Conservation (phyloP, 1,139 yeast genomes). For the Magnusiomyces suaveolens region DNA sequence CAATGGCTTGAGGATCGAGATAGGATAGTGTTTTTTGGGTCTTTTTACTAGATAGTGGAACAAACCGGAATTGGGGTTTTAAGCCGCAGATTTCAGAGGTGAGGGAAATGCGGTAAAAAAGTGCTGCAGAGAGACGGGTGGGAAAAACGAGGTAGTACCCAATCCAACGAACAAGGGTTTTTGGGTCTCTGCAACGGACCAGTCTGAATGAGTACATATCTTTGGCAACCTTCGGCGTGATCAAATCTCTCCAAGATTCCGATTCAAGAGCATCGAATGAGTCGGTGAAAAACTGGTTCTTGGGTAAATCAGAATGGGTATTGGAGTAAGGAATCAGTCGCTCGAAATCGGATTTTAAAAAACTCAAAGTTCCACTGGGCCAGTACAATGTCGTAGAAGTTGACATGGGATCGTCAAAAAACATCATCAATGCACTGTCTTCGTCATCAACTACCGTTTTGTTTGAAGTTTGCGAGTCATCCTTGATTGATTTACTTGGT, state of each 20-base stretch:
- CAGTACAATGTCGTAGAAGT: slow-evolving; percentile 27
- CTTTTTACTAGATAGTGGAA: neutral
- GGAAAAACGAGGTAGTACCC: slow-evolving; percentile 47
- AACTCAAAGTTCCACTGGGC: slow-evolving; percentile 28
- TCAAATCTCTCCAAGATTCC: neutral
- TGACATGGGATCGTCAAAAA: neutral
- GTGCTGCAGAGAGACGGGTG: slow-evolving; percentile 40
- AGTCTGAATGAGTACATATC: slow-evolving; percentile 19
- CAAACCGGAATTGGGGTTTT: neutral
- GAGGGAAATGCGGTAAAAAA: slow-evolving; percentile 29
- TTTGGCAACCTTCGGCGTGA: neutral
- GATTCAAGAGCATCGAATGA: neutral
- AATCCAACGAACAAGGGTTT: slow-evolving; percentile 37
- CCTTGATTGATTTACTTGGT: neutral
- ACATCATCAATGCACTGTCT: neutral
- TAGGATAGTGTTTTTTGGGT: neutral
- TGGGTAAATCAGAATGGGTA: neutral
- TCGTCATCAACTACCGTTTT: neutral
- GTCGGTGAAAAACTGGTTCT: neutral
- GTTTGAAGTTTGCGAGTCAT: neutral
- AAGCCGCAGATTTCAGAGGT: neutral
- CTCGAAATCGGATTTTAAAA: slow-evolving; percentile 27
- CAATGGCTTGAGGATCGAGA: slow-evolving; percentile 14
- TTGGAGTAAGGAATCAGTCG: slow-evolving; percentile 7
- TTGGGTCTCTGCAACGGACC: slow-evolving; percentile 43